These are phyloP conservation scores for Candida gigantensis DNA, from an alignment of 1,139 yeast genomes.

Conservation along the genomic window DNA sequence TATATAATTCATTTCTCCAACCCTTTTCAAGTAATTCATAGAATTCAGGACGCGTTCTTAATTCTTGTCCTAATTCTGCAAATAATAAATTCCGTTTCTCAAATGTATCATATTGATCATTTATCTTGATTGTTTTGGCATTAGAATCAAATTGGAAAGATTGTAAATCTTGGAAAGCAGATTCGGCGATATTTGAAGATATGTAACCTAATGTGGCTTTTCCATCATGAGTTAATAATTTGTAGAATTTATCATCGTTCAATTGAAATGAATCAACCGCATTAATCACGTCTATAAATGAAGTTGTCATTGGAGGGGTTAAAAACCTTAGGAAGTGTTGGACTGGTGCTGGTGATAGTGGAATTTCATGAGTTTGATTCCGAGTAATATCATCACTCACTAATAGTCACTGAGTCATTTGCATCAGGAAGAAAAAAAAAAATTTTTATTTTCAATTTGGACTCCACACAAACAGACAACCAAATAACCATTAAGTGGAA, in stretches of 20 bases:
- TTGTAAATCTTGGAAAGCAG: constrained; percentile 25
- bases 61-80: constrained; percentile 40
- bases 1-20: constrained; percentile 87
- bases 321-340: too few species aligned
- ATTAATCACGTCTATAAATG: constrained; percentile 28
- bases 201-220: constrained; percentile 52
- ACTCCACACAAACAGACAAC: too few species aligned
- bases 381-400: too few species aligned
- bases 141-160: constrained; percentile 35
- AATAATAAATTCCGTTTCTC: constrained; percentile 51
- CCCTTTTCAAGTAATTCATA: constrained; percentile 54
- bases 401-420: too few species aligned
- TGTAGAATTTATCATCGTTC: constrained; percentile 28
- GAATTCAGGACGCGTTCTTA: constrained; percentile 43
- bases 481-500: too few species aligned
- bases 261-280: constrained; percentile 52
- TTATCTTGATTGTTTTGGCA: constrained; percentile 37
- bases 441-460: too few species aligned
- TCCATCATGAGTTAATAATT: constrained; percentile 54
- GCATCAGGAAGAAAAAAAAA: too few species aligned
- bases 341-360: too few species aligned
- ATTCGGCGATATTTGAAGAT: constrained; percentile 44
- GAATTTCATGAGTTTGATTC: too few species aligned
- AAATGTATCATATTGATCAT: constrained; percentile 36
- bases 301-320: constrained; percentile 9